These are phyloP conservation scores for Lupinus albus DNA, from an alignment of 306 rosid species.

Conservation along the genomic window DNA sequence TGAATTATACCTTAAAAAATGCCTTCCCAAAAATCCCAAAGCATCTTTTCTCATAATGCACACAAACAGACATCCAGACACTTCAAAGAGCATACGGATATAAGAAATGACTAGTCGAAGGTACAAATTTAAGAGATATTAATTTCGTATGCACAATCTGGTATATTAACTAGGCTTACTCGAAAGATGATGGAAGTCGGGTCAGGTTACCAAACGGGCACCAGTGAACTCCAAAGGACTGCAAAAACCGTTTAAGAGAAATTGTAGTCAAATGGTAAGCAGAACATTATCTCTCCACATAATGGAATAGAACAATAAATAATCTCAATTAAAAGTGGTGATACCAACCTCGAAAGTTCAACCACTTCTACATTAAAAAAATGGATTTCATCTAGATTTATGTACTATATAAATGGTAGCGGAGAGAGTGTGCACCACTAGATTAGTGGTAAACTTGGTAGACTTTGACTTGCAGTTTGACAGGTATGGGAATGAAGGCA, in stretches of 20 bases:
- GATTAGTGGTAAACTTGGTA: conserved; percentile 2
- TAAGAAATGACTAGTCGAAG: conserved; percentile 4
- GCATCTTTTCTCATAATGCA: neutral
- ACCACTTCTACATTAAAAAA: neutral
- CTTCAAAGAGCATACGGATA: conserved; percentile 25
- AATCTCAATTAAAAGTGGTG: neutral
- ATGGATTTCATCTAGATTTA: conserved; percentile 27
- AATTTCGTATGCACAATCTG: conserved; percentile 37
- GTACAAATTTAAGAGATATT: conserved; percentile 10
- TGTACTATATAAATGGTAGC: no score
- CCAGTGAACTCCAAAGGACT: conserved; percentile 99
- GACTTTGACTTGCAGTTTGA: conserved; percentile 16
- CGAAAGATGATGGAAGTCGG: conserved; percentile 82
- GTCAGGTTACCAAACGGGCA: conserved; percentile 94
- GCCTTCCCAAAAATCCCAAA: no score
- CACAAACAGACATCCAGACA: neutral
- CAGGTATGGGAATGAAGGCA: conserved; percentile 29
- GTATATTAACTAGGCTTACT: conserved; percentile 67
- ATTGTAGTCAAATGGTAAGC: conserved; percentile 19
- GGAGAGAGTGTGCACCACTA: conserved; percentile 26
- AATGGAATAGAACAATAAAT: conserved; percentile 25
- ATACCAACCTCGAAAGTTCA: conserved; percentile 26
- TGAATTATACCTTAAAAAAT: no score
- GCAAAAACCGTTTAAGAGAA: conserved; percentile 53
- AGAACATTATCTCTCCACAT: conserved; percentile 6